Evolutionary conservation across 371 early-diverging fungal genomes (phyloP), one percentile per base, ranked within the genome.

Genomic region (Rhizomucor pusillus): DNA sequence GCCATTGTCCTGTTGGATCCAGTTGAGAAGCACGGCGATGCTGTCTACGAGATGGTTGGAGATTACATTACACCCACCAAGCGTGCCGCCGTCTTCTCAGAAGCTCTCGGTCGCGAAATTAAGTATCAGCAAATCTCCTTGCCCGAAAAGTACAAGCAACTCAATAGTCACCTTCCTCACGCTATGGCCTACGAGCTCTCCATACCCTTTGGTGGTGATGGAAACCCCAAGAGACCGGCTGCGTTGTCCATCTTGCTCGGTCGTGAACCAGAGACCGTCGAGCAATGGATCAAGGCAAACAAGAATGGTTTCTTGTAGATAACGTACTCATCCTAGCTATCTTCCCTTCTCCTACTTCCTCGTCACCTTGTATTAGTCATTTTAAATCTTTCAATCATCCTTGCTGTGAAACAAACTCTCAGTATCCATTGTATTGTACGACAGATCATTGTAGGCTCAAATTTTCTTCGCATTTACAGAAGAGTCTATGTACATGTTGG

Each of bases 21-120:
- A 29, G 35, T 63, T 14, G 58, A 63, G 12, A 63, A 63, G 18
- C 58, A 63, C 18, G 55, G 34, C 13, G 49, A 63, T 35, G 50
- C 52, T 4, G 57, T 47, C 6, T 63, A 63, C 35, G 52, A 55
- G 5, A 46, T 54, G 50, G 36, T 63, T 39, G 54, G 63, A 29
- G 58, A 54, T 29, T 18, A 43, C 0, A 16, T 51, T 4, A 50
- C 57, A 4, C 37, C 44, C 2, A 14, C 18, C 2, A 54, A 57
- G n/a, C 63, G 52, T 37, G 63, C 55, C 0, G 63, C 35, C 16
- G 16, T 51, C 14, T 54, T 57, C 10, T 35, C 52, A 9, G 20
- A 43, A 7, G 20, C 47, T 0, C 51, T 63, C 5, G 55, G 55
- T 11, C 52, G 55, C 1, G 24, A 36, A 1, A 51, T 57, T 33